A percentile compares a stretch with the other conserved stretches of the same genome.
Evolutionary conservation across 495 filamentous ascomycete genomes (phyloP).

Genomic region (Pseudomonodictys pantanalensis): DNA sequence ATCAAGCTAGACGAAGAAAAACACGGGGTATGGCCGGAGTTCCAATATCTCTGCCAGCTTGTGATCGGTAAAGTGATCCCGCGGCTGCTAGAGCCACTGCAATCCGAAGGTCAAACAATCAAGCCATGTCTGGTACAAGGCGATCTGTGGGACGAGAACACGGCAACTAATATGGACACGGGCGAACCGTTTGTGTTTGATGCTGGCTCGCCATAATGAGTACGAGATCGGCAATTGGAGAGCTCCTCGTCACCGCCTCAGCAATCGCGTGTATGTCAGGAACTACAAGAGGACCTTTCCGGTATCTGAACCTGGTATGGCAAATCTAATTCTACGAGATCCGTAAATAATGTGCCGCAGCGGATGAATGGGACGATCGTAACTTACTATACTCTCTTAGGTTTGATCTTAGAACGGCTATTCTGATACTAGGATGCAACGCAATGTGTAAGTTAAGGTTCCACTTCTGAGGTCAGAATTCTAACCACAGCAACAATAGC

Average conservation of each 20-base stretch:
- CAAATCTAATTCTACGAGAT: no score
- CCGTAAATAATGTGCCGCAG: no score
- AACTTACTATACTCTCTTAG: background rate
- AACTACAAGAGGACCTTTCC: background rate
- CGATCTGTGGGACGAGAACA: slow-evolving; percentile 7
- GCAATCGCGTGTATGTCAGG: background rate
- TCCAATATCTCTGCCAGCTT: background rate
- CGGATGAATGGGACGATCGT: background rate
- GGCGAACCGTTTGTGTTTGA: slow-evolving; percentile 5
- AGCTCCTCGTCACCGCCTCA: background rate
- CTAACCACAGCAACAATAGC: background rate
- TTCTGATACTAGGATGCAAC: background rate
- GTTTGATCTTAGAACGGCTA: background rate
- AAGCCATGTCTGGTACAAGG: slow-evolving; percentile 1
- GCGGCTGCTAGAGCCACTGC: background rate
- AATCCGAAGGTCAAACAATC: background rate
- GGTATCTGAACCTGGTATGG: slow-evolving; percentile 1
- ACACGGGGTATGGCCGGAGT: background rate
- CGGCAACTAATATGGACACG: background rate
- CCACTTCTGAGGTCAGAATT: background rate
- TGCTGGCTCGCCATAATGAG: slow-evolving; percentile 40
- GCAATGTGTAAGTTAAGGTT: background rate
- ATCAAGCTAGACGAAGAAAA: background rate
- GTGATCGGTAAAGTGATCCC: background rate
- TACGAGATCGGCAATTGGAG: slow-evolving; percentile 45